A percentile compares a stretch with the other conserved stretches of the same genome.
Conservation (phyloP, 1,139 yeast species). For the Petasospora fabianii region DNA sequence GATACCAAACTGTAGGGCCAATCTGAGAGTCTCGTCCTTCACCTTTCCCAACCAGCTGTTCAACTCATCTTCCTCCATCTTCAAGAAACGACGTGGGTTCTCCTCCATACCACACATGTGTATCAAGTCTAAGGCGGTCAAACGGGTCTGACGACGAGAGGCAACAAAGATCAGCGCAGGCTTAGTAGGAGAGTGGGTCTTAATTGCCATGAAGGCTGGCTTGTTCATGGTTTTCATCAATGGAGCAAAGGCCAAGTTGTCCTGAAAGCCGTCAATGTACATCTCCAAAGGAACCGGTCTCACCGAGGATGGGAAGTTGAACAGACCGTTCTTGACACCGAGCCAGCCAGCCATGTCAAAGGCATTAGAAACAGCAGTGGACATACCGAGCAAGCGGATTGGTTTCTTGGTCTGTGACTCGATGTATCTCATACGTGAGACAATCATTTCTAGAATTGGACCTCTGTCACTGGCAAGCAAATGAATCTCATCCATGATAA, state of each 20-base stretch:
- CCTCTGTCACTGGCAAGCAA: constrained; percentile 96
- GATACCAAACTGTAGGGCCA: constrained; percentile 90
- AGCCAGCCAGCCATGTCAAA: constrained; percentile 98
- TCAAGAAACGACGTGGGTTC: constrained; percentile 82
- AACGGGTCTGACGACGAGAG: constrained; percentile 92
- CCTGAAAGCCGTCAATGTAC: constrained; percentile 98
- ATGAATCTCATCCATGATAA: constrained; percentile 98
- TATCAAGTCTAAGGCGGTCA: constrained; percentile 89
- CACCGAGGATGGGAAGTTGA: constrained; percentile 91
- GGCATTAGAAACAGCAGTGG: constrained; percentile 97
- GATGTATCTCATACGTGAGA: constrained; percentile 93
- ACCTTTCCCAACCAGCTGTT: constrained; percentile 60
- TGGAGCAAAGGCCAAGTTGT: constrained; percentile 89
- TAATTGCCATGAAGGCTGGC: constrained; percentile 95
- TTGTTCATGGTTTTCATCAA: constrained; percentile 97
- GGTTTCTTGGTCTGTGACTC: constrained; percentile 73
- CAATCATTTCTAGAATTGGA: constrained; percentile 97
- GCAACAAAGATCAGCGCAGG: constrained; percentile 96
- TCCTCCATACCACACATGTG: constrained; percentile 94
- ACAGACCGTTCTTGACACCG: constrained; percentile 83
- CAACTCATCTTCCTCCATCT: constrained; percentile 74
- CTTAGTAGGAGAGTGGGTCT: constrained; percentile 88
- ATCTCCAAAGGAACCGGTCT: constrained; percentile 97
- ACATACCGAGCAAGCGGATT: constrained; percentile 84
- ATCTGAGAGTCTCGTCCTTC: constrained; percentile 81